phyloP scores from a whole-genome alignment of 257 asterid genomes.

The Handroanthus guayacan region DNA sequence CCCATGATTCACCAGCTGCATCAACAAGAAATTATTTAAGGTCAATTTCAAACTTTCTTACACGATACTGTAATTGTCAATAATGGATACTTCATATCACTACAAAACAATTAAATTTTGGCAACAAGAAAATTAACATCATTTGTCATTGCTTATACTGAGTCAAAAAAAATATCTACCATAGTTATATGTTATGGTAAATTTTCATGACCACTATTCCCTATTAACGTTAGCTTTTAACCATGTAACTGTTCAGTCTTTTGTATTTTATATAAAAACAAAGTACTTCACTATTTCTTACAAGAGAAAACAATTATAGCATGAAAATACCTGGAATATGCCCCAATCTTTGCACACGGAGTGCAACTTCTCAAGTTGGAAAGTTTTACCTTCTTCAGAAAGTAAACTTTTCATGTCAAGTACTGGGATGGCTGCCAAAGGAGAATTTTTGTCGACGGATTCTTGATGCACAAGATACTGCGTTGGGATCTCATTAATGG shows the following conservation, averaged over 20 bases:
- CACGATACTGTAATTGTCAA: too few species aligned
- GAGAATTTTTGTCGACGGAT: conserved; percentile 25
- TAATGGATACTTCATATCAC: too few species aligned
- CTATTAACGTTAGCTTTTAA: too few species aligned
- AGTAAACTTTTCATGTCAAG: conserved; percentile 53
- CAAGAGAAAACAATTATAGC: neutral
- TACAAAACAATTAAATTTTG: too few species aligned
- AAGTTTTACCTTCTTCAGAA: conserved; percentile 31
- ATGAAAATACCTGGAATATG: conserved; percentile 59
- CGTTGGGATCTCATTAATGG: conserved; percentile 40
- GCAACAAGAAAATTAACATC: too few species aligned
- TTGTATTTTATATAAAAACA: too few species aligned
- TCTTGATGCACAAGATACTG: conserved; percentile 48
- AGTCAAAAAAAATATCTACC: too few species aligned
- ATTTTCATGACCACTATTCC: too few species aligned
- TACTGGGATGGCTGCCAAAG: conserved; percentile 44
- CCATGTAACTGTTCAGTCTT: too few species aligned
- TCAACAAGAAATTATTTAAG: too few species aligned
- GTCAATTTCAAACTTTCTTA: neutral
- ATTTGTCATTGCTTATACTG: too few species aligned
- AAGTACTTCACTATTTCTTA: neutral
- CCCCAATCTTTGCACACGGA: conserved; percentile 70
- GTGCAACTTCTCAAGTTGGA: conserved; percentile 52
- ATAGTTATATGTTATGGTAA: too few species aligned
- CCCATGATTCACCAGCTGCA: conserved; percentile 74